Evolutionary conservation across 2,329 filamentous ascomycete genomes (phyloP).

Genomic region (Cladosporium sp.): DNA sequence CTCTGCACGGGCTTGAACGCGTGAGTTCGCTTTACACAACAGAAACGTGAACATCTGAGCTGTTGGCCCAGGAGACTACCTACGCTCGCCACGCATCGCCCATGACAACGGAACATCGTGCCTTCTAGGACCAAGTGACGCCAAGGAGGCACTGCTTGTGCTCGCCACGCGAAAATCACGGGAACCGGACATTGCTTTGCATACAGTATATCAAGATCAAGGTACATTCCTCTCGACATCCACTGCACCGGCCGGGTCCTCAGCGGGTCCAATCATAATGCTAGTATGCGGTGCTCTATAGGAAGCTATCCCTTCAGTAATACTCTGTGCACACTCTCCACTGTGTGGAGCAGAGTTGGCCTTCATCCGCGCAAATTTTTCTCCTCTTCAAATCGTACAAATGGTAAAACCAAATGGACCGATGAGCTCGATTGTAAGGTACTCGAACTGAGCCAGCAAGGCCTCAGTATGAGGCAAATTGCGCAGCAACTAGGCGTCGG

Average conservation of each 20-base stretch:
- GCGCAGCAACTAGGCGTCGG: background rate
- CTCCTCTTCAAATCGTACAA: background rate
- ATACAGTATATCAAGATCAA: background rate
- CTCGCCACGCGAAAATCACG: background rate
- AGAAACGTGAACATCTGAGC: background rate
- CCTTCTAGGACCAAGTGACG: background rate
- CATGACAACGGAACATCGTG: too few relatives aligned
- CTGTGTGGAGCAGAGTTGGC: background rate
- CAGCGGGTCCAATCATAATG: background rate
- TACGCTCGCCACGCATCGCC: background rate
- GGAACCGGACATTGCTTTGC: background rate
- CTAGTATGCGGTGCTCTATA: background rate
- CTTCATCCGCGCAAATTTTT: background rate
- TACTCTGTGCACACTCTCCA: background rate
- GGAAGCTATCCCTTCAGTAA: background rate
- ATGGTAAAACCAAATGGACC: background rate
- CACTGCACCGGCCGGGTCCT: background rate
- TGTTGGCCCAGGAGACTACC: background rate
- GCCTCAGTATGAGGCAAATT: background rate
- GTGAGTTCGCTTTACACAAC: background rate
- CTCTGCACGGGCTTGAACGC: background rate
- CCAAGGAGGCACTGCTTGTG: background rate
- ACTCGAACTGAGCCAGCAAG: background rate
- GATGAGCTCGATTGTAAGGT: background rate
- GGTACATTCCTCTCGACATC: background rate